Base-by-base conservation (phyloP, 2,329 filamentous ascomycete genomes). In the Alternaria tenuissima region DNA sequence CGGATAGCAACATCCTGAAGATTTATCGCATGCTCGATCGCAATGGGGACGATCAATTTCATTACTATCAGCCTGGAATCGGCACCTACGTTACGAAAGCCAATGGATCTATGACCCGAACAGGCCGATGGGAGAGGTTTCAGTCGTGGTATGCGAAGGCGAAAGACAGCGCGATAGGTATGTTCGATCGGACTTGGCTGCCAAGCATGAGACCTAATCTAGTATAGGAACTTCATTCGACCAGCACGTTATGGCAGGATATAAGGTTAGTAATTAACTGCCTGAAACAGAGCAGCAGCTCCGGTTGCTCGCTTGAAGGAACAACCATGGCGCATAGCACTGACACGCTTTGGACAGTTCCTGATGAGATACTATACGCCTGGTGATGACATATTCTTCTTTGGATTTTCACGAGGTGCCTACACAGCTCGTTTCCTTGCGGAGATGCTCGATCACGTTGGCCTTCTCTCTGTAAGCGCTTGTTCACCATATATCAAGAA, bases 391-490 rank as follows among this genome's bases (percentile, higher is more conserved):
- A 83, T 84, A 24, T 84, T 79, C 64, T 76, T 84, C 18, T 80
- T 84, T 24, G 82, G 82, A 4, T 84, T 84, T 70, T 83, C 81
- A 0, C 72, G 82, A 58, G 83, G 81, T 14, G 80, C 82, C 5
- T 85, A 85, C 53, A 85, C 83, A 1, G 83, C 83, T 16, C 78
- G 83, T 4, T 85, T 84, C 55, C 72, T 85, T 4, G 91, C 92
- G 0, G 91, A 95, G 72, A 94, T 94, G 92, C 84, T 95, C 7
- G 91, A 95, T 70, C 89, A 91, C 67, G 88, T 95, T 55, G 92
- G 93, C 1, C 82, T 96, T 0, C 82, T 96, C 14, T 90, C 89
- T 12, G 73, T 75, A 62, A 68, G 69, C 57, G 34, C 9, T 14
- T 8, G 44, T 12, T 8, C 30, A 34, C 20, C 18, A 9, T 16